Conservation (phyloP, 768 basidiomycete genomes). For the Amanita pseudoporphyria region DNA sequence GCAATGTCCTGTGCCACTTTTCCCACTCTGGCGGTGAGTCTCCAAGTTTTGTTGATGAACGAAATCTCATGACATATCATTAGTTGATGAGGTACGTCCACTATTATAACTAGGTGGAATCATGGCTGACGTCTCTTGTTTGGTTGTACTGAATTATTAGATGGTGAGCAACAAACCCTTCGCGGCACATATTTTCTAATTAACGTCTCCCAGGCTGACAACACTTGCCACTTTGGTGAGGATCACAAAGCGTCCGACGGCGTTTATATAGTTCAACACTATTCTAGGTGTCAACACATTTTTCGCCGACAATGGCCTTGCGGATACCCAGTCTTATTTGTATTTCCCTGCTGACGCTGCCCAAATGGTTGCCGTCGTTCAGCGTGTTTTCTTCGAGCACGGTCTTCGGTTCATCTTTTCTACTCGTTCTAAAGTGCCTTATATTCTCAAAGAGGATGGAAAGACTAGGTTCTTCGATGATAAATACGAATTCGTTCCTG, state of each 20-base stretch:
- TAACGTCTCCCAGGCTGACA: slow-evolving; percentile 28
- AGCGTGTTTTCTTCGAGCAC: slow-evolving; percentile 73
- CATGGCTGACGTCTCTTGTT: neutral
- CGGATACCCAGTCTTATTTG: slow-evolving; percentile 67
- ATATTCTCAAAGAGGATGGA: slow-evolving; percentile 71
- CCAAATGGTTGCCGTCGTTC: slow-evolving; percentile 72
- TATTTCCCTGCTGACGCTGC: slow-evolving; percentile 84
- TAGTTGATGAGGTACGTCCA: slow-evolving; percentile 51
- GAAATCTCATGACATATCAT: slow-evolving; percentile 1
- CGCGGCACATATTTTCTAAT: slow-evolving; percentile 1
- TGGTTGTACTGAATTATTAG: slow-evolving; percentile 11
- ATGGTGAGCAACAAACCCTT: slow-evolving; percentile 19
- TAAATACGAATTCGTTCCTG: slow-evolving; percentile 71
- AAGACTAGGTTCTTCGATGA: slow-evolving; percentile 54
- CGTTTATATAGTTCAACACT: slow-evolving; percentile 19
- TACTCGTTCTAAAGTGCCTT: slow-evolving; percentile 84
- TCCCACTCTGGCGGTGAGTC: slow-evolving; percentile 74
- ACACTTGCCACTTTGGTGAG: slow-evolving; percentile 37
- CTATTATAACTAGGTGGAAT: slow-evolving; percentile 4
- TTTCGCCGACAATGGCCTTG: slow-evolving; percentile 83
- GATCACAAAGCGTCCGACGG: neutral
- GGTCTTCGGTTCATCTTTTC: slow-evolving; percentile 85
- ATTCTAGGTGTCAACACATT: slow-evolving; percentile 75
- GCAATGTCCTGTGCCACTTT: slow-evolving; percentile 84
- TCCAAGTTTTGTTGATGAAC: neutral